Conservation (phyloP, 345 rosid species). For the Euphorbia peplus region DNA sequence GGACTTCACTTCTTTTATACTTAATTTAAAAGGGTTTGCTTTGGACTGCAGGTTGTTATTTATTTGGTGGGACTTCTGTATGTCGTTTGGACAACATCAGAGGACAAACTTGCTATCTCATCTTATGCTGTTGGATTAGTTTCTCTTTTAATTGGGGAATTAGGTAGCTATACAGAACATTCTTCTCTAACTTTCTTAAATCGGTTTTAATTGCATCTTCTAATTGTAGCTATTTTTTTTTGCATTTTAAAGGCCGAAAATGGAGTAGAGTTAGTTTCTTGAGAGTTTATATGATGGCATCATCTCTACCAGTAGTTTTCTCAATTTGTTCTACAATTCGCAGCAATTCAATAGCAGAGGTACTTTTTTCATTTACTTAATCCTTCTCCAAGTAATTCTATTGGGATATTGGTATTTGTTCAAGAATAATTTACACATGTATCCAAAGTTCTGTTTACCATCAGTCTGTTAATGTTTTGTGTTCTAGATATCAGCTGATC, state of each 20-base stretch:
- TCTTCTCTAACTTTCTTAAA: conserved; percentile 1
- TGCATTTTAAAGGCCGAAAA: conserved; percentile 44
- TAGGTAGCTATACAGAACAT: conserved; percentile 37
- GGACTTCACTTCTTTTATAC: neutral
- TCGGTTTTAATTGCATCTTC: conserved; percentile 4
- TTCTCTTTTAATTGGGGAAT: conserved; percentile 52
- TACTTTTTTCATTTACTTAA: conserved; percentile 13
- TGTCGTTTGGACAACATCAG: conserved; percentile 25
- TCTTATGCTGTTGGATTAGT: conserved; percentile 40
- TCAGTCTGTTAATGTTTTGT: no score
- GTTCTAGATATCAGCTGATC: no score
- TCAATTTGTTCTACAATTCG: conserved; percentile 35
- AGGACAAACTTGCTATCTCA: conserved; percentile 30
- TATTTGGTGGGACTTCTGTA: conserved; percentile 34
- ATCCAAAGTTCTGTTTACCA: neutral
- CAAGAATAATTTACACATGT: neutral
- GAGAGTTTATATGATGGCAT: conserved; percentile 40
- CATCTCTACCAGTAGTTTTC: conserved; percentile 35
- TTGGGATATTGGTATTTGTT: neutral
- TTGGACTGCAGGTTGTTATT: conserved; percentile 40
- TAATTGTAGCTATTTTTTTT: conserved; percentile 14
- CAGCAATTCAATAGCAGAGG: conserved; percentile 44
- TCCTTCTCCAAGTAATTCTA: neutral
- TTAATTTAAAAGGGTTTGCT: neutral
- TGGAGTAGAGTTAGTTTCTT: conserved; percentile 48